phyloP scores from a whole-genome alignment of 2,329 filamentous ascomycete species.

The Aureobasidium subglaciale region DNA sequence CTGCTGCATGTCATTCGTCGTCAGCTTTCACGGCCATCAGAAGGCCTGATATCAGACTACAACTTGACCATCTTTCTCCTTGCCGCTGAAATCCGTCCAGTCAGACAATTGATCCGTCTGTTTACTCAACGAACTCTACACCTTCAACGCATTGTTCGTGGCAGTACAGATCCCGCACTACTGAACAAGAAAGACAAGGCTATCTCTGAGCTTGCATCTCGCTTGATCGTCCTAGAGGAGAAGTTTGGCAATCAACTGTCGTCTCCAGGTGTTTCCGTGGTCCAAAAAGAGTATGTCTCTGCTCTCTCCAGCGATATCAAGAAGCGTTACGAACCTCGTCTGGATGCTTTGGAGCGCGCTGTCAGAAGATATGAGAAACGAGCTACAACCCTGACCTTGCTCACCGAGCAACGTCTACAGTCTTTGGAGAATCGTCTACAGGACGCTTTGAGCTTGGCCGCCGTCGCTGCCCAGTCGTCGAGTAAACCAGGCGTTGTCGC shows the following conservation, averaged over 20 bases:
- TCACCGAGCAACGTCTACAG: conserved; percentile 68
- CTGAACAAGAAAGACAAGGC: conserved; percentile 9
- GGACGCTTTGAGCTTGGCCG: conserved; percentile 74
- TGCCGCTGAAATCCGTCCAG: conserved; percentile 75
- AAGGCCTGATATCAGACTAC: conserved; percentile 84
- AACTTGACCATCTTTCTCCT: conserved; percentile 88
- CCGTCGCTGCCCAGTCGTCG: conserved; percentile 55
- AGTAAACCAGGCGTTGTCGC: conserved; percentile 22
- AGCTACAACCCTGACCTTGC: conserved; percentile 63
- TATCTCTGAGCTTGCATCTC: conserved; percentile 22
- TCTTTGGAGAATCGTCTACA: conserved; percentile 64
- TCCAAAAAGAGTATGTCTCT: conserved; percentile 27
- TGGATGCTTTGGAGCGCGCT: conserved; percentile 82
- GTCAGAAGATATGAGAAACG: conserved; percentile 90
- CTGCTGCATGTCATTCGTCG: conserved; percentile 73
- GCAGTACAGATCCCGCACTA: conserved; percentile 20
- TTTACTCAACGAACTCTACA: conserved; percentile 72
- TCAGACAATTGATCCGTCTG: conserved; percentile 74
- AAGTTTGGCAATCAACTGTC: conserved; percentile 18
- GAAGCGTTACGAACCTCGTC: conserved; percentile 66
- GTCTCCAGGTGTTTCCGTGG: conserved; percentile 7
- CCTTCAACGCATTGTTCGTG: conserved; percentile 63
- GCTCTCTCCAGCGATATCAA: conserved; percentile 46
- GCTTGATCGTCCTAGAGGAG: conserved; percentile 27
- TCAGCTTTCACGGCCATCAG: conserved; percentile 74